phyloP scores from a whole-genome alignment of 1,284 basidiomycete genomes.

The Phellopilus nigrolimitatus region DNA sequence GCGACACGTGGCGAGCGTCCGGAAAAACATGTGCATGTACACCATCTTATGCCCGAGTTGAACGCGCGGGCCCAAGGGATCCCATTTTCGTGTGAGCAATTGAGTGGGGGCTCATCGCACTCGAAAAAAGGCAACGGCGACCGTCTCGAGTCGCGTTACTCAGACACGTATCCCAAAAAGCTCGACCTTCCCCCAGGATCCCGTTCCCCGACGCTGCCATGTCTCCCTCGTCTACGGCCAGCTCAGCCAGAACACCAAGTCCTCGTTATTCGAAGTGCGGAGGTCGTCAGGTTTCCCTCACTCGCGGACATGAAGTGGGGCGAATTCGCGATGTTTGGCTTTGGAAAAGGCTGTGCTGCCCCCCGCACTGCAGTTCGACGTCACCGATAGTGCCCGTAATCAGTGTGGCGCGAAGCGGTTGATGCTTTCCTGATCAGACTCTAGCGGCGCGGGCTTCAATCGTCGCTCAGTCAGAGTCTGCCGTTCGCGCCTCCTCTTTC shows the following conservation, averaged over 20 bases:
- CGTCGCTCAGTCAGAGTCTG: constrained; percentile 70
- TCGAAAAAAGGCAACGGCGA: constrained; percentile 40
- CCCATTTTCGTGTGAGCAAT: constrained; percentile 35
- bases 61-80: constrained; percentile 40
- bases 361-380: constrained; percentile 79
- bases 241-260: constrained; percentile 26
- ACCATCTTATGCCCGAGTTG: constrained; percentile 72
- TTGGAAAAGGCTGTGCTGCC: constrained; percentile 48
- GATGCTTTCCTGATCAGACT: constrained; percentile 85
- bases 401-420: constrained; percentile 65
- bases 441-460: constrained; percentile 77
- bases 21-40: constrained; percentile 78
- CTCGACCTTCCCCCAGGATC: constrained; percentile 56
- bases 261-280: constrained; percentile 32
- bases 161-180: constrained; percentile 68
- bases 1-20: constrained; percentile 64
- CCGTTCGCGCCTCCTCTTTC: constrained; percentile 71
- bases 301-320: too few relatives aligned
- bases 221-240: constrained; percentile 25
- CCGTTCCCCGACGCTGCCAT: constrained; percentile 9
- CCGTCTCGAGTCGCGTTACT: constrained; percentile 47
- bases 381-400: constrained; percentile 83
- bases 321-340: constrained; percentile 79
- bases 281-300: constrained; percentile 69
- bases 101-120: constrained; percentile 69